Base-by-base conservation (phyloP, 2,329 filamentous ascomycete species). In the Fusarium sp. region DNA sequence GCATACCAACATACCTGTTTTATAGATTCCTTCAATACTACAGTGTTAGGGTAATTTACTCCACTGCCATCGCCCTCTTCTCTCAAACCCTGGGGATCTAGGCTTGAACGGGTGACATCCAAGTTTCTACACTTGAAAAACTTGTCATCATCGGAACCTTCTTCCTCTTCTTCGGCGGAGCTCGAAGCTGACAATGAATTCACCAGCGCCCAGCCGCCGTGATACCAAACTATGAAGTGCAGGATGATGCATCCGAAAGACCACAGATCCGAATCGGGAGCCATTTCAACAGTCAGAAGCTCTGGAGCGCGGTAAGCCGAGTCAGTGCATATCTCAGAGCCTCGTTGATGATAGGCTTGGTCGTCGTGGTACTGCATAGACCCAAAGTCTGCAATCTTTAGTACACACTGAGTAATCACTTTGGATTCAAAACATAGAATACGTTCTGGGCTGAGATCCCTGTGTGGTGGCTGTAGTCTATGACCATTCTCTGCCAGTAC, bases 281-380 rank as follows among this genome's bases (percentile, higher is more conserved):
- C n/a, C 6, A 20, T 4, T 15, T 2, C 30, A 3, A 20, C 45
- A 0, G 44, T 16, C 3, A n/a, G 15, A 0, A 31, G 15, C 47
- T 50, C 47, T 12, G 47, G 22, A 5, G 47, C 30, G 22, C 30
- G 30, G 16, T 50, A 33, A 30, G 47, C 28, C 14, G 45, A 48
- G 15, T 31, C 28, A 10, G 9, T n/a, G 15, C 45, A 31, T 31
- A 8, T 31, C 7, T 30, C 45, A n/a, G 14, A 48, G 45, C 20
- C 28, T 48, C 14, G 9, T 31, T n/a, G 45, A 14, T 48, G 14
- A 13, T 48, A 14, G 9, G 10, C 20, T n/a, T 31, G 45, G 10
- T 48, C 28, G 22, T 48, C 45, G 3, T 48, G 28, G 22, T 31
- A 48, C 7, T 31, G 45, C 45, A 48, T 48, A 6, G 45, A n/a